Conservation (phyloP, 2,329 filamentous ascomycete genomes). For the Colletotrichum magnum region DNA sequence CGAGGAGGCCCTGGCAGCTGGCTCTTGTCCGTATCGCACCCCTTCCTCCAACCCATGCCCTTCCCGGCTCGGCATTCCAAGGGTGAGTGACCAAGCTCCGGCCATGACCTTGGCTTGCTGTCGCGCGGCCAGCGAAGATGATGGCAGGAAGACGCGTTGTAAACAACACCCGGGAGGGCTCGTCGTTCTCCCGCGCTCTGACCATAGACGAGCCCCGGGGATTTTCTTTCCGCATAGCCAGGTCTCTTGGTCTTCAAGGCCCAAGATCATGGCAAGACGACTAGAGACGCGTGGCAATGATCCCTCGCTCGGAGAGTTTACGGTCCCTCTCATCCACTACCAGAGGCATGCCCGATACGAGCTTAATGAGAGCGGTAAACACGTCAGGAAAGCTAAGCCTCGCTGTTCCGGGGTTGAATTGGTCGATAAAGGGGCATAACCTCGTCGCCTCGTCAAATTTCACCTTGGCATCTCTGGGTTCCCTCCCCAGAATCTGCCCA, state of each 20-base stretch:
- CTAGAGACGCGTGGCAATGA: too few species aligned
- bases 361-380: background rate
- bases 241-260: too few species aligned
- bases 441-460: slow-evolving; percentile 35
- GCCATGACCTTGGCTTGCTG: background rate
- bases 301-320: too few species aligned
- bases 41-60: background rate
- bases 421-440: slow-evolving; percentile 30
- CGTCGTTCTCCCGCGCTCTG: too few species aligned
- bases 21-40: background rate
- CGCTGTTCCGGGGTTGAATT: slow-evolving; percentile 37
- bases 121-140: too few species aligned
- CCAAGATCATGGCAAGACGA: too few species aligned
- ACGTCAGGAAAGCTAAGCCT: slow-evolving; percentile 28
- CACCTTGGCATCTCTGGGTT: slow-evolving; percentile 40
- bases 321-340: too few species aligned
- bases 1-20: background rate
- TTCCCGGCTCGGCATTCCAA: background rate
- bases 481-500: background rate
- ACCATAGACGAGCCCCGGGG: too few species aligned
- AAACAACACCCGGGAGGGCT: too few species aligned
- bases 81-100: background rate
- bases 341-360: background rate
- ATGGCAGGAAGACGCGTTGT: too few species aligned
- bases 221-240: too few species aligned